Conservation (phyloP, 1,284 basidiomycete genomes). For the Trametes versicolor region DNA sequence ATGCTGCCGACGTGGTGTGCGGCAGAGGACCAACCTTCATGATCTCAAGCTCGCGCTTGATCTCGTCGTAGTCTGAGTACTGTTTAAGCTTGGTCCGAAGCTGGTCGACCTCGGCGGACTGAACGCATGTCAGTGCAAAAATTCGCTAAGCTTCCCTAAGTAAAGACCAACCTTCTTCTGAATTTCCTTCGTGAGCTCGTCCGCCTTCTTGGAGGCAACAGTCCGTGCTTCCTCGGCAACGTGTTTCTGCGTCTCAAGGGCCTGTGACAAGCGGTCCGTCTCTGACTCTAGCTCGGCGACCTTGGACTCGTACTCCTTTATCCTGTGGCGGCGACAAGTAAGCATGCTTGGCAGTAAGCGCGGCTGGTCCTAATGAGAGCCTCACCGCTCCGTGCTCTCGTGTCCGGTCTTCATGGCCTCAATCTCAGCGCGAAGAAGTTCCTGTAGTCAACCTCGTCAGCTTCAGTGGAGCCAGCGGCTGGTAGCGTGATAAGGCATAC, state of each 20-base stretch:
- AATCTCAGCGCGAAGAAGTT: slow-evolving; percentile 92
- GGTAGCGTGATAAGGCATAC: slow-evolving; percentile 52
- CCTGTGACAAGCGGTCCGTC: slow-evolving; percentile 71
- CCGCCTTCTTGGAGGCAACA: slow-evolving; percentile 60
- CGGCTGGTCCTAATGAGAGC: slow-evolving; percentile 9
- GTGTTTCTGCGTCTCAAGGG: slow-evolving; percentile 77
- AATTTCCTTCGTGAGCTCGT: slow-evolving; percentile 71
- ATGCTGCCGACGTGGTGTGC: too few relatives aligned
- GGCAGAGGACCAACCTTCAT: slow-evolving; percentile 80
- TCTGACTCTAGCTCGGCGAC: slow-evolving; percentile 80
- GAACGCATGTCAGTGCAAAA: slow-evolving; percentile 20
- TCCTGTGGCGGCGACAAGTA: slow-evolving; percentile 51
- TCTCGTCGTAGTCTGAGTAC: slow-evolving; percentile 91
- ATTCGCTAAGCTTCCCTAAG: too few relatives aligned
- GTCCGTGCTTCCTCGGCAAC: slow-evolving; percentile 61
- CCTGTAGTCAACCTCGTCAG: slow-evolving; percentile 56
- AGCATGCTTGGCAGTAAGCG: not conserved
- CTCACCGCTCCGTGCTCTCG: slow-evolving; percentile 79
- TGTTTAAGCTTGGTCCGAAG: slow-evolving; percentile 76
- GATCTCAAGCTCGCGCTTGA: slow-evolving; percentile 95
- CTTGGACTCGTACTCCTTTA: slow-evolving; percentile 78
- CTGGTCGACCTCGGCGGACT: slow-evolving; percentile 72
- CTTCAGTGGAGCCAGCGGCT: not conserved
- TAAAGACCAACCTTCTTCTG: slow-evolving; percentile 58
- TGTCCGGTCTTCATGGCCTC: slow-evolving; percentile 87